These are phyloP conservation scores for Picochlorum sp. DNA, from an alignment of 139 green algal genomes.

Conservation along the genomic window DNA sequence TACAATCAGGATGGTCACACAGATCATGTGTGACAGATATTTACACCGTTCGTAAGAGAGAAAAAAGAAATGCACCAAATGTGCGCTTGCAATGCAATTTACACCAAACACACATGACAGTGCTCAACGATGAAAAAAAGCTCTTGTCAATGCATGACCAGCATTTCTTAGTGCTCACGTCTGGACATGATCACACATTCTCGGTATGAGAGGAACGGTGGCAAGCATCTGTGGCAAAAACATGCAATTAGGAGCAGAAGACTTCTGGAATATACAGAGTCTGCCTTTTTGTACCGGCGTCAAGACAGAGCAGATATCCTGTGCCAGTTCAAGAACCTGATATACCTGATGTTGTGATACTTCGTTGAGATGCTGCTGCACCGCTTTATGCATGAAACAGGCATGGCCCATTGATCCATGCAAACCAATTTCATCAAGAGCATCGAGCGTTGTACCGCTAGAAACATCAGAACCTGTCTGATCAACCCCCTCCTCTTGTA, in stretches of 20 bases:
- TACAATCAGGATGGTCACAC: no score
- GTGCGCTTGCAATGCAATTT: no score
- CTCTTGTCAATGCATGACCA: no score
- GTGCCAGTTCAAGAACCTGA: not conserved
- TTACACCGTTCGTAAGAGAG: no score
- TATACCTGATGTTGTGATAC: not conserved
- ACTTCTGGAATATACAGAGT: not conserved
- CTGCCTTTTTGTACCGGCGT: not conserved
- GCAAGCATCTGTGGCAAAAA: not conserved
- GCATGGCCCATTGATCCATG: not conserved
- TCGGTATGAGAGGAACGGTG: no score
- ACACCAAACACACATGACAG: no score
- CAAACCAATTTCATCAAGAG: not conserved
- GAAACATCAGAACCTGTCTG: not conserved
- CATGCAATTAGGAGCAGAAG: not conserved
- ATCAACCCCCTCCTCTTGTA: not conserved
- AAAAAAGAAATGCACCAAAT: no score
- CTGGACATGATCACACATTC: no score
- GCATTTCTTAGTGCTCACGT: no score
- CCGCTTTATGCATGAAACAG: not conserved
- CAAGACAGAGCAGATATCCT: not conserved
- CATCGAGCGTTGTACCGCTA: not conserved
- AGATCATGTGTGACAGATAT: no score
- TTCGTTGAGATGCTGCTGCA: not conserved
- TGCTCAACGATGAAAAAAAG: no score